A percentile compares a stretch with the other conserved stretches of the same genome.
Evolutionary conservation across 179 eudicot genomes (phyloP).

Genomic region (Silene coronaria): DNA sequence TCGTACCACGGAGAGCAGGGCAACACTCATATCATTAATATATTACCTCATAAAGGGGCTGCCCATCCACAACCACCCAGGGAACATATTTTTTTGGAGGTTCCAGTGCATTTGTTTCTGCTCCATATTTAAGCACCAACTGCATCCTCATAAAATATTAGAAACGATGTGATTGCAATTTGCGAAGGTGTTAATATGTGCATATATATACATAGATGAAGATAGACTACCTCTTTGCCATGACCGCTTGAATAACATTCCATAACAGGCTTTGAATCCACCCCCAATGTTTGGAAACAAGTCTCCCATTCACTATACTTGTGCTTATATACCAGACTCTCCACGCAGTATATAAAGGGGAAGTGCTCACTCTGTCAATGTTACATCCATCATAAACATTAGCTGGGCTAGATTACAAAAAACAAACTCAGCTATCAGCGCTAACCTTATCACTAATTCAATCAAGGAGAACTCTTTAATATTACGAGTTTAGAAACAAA

Average conservation of each 20-base stretch:
- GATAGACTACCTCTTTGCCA: slow-evolving; percentile 50
- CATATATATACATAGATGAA: background rate
- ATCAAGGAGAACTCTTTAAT: too few relatives aligned
- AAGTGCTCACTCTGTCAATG: slow-evolving; percentile 59
- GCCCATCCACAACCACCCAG: slow-evolving; percentile 18
- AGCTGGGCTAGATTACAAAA: background rate
- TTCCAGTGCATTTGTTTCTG: slow-evolving; percentile 12
- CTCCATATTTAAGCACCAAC: slow-evolving; percentile 7
- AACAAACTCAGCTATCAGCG: background rate
- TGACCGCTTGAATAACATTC: slow-evolving; percentile 45
- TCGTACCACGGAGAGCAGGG: background rate
- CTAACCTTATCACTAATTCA: too few relatives aligned
- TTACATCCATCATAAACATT: slow-evolving; percentile 6
- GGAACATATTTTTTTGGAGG: slow-evolving; percentile 12
- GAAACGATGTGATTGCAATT: too few relatives aligned
- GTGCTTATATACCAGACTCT: slow-evolving; percentile 39
- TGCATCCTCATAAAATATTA: background rate
- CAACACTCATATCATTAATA: background rate
- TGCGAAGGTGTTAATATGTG: background rate
- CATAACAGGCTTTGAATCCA: slow-evolving; percentile 42
- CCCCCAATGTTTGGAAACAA: slow-evolving; percentile 45
- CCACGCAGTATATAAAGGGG: slow-evolving; percentile 62
- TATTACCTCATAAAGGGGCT: slow-evolving; percentile 13
- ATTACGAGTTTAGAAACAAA: too few relatives aligned
- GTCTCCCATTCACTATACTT: slow-evolving; percentile 52